Evolutionary conservation across 495 filamentous ascomycete genomes (phyloP), one percentile per base, ranked within the genome.

Genomic region (Hypoxylon rickii): DNA sequence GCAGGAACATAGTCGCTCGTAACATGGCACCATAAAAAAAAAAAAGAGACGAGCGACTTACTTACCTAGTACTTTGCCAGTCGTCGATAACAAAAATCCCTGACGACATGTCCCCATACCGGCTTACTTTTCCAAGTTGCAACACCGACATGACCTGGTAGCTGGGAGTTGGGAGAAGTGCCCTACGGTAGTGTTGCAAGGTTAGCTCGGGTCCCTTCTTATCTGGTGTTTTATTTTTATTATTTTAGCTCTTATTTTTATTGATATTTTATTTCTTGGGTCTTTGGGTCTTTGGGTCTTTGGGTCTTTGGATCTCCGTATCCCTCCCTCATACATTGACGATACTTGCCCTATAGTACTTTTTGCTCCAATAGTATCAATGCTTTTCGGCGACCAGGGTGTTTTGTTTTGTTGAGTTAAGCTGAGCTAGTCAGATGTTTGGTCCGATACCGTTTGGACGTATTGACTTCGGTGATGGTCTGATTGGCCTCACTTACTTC

Each of bases 81-180:
- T 20, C 48, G 41, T 63, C 53, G 43, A 52, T 13, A 52, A 20
- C 15, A 39, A 26, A 39, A 38, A 43, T 51, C 58, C 45, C 46
- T 51, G 46, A 18, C 46, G 20, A 39, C 21, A 39, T 44, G 40
- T 51, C 22, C 45, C 55, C 34, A 51, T 58, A 33, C 11, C 20
- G 41, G 44, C 8, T 16, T 49, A 31, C 46, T 40, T 46, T 50
- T 51, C 52, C 51, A 38, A 56, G 45, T 48, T 56, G 31, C 43
- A 55, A 38, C 51, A 50, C 59, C 53, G 59, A 56, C 52, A 62
- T 8, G 42, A 20, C 26, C 44, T 56, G 24, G 24, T 29, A 29
- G 4, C 24, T 29, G 24, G 24, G 24, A 4, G 10, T 29, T 29
- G 24, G 24, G 10, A 29, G 10, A 29, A 10, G 24, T 29, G 24